phyloP scores from a whole-genome alignment of 1,284 basidiomycete genomes.

The Sanghuangporus weigelae region DNA sequence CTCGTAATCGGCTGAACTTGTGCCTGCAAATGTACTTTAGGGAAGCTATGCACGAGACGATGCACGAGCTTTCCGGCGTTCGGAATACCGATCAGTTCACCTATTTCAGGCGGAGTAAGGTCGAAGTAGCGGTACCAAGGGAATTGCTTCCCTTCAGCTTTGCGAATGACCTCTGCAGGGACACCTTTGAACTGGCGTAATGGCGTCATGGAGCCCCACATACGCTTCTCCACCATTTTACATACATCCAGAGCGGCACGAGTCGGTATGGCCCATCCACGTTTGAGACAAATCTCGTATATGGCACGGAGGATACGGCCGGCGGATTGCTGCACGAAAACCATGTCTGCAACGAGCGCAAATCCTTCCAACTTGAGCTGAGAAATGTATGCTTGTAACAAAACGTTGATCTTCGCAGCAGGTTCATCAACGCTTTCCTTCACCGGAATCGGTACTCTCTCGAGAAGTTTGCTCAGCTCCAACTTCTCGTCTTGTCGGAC shows the following conservation, averaged over 20 bases:
- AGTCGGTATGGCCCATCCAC: conserved; percentile 96
- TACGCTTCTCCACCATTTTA: conserved; percentile 93
- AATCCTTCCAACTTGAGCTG: conserved; percentile 92
- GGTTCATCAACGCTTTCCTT: conserved; percentile 97
- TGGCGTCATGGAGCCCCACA: conserved; percentile 99
- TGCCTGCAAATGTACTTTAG: conserved; percentile 88
- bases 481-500: conserved; percentile 69
- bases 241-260: conserved; percentile 90
- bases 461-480: conserved; percentile 89
- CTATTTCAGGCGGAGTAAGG: conserved; percentile 74
- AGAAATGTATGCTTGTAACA: conserved; percentile 94
- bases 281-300: conserved; percentile 97
- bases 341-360: conserved; percentile 97
- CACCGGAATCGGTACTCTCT: conserved; percentile 95
- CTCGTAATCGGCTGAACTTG: conserved; percentile 93
- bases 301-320: conserved; percentile 94
- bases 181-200: conserved; percentile 93
- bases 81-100: conserved; percentile 91
- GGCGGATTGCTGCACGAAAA: conserved; percentile 90
- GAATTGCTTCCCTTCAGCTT: conserved; percentile 98
- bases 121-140: conserved; percentile 12
- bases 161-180: conserved; percentile 81
- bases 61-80: conserved; percentile 91
- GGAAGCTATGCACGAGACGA: conserved; percentile 95
- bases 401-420: conserved; percentile 95